phyloP scores from a whole-genome alignment of 2,329 filamentous ascomycete species.

The Colletotrichum viniferum region DNA sequence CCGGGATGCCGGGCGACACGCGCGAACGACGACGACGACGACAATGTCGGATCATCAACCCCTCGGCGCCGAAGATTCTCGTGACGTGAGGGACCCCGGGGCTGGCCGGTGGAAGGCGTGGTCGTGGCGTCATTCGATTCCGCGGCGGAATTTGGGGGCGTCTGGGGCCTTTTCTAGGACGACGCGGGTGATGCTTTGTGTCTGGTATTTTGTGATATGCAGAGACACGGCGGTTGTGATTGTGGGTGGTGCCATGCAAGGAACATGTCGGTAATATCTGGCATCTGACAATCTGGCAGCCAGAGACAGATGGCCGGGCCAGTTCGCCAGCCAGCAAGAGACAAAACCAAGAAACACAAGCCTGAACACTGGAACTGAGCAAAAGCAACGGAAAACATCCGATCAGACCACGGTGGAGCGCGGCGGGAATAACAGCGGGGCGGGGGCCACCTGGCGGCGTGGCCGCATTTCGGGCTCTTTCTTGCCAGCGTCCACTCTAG shows the following conservation, averaged over 20 bases:
- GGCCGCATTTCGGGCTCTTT: constrained; percentile 20
- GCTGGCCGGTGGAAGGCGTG: background rate
- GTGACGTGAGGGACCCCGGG: background rate
- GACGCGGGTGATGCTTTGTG: background rate
- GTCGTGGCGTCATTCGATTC: background rate
- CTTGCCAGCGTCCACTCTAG: background rate
- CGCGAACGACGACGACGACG: background rate
- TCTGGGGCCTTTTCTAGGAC: background rate
- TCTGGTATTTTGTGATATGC: background rate
- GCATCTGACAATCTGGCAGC: background rate
- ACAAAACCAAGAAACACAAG: background rate
- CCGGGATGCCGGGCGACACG: background rate
- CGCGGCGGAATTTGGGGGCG: background rate
- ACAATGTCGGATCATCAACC: background rate
- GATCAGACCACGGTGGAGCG: constrained; percentile 14
- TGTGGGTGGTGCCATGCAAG: background rate
- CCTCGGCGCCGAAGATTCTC: background rate
- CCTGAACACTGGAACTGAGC: background rate
- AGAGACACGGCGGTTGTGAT: background rate
- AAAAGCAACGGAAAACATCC: constrained; percentile 12
- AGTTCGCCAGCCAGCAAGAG: background rate
- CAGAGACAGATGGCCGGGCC: background rate
- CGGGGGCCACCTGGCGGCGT: background rate
- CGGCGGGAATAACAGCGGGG: constrained; percentile 1
- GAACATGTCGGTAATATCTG: background rate